phyloP scores from a whole-genome alignment of 805 yeast genomes.

The Ogataea siamensis region DNA sequence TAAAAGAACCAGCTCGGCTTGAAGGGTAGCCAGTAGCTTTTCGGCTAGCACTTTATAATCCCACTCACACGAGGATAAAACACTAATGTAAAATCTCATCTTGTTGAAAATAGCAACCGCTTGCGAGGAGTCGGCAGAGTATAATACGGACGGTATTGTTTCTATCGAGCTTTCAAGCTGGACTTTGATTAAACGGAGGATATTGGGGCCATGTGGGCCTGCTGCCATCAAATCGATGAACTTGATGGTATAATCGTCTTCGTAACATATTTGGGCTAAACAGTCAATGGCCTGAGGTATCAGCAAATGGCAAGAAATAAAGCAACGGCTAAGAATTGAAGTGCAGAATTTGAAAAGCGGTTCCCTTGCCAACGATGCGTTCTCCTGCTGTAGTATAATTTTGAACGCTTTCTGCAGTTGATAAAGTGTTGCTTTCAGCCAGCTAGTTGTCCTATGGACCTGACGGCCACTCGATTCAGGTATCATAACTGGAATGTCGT shows the following conservation, averaged over 20 bases:
- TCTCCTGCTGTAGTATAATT: constrained; percentile 27
- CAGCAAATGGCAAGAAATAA: constrained; percentile 36
- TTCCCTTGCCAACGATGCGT: constrained; percentile 35
- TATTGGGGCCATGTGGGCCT: constrained; percentile 12
- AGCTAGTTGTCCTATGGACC: constrained; percentile 42
- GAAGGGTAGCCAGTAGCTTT: constrained; percentile 12
- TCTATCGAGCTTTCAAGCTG: constrained; percentile 19
- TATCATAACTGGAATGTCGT: constrained; percentile 15
- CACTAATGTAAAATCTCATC: constrained; percentile 14
- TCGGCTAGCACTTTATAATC: constrained; percentile 7
- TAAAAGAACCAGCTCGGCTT: constrained; percentile 17
- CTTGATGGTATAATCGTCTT: constrained; percentile 14
- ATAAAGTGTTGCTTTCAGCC: constrained; percentile 53
- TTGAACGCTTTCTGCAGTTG: constrained; percentile 50
- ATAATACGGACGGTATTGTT: constrained; percentile 18
- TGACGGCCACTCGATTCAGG: constrained; percentile 16
- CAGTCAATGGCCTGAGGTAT: constrained; percentile 37
- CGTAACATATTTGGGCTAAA: constrained; percentile 20
- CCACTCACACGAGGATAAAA: constrained; percentile 10
- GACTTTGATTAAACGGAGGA: constrained; percentile 8
- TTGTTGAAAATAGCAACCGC: constrained; percentile 10
- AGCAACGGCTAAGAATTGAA: constrained; percentile 33
- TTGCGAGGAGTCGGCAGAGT: constrained; percentile 31
- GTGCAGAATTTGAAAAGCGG: constrained; percentile 33
- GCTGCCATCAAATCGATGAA: constrained; percentile 18